phyloP scores from a whole-genome alignment of 1,284 basidiomycete genomes.

The Xerocomus minutiporus region DNA sequence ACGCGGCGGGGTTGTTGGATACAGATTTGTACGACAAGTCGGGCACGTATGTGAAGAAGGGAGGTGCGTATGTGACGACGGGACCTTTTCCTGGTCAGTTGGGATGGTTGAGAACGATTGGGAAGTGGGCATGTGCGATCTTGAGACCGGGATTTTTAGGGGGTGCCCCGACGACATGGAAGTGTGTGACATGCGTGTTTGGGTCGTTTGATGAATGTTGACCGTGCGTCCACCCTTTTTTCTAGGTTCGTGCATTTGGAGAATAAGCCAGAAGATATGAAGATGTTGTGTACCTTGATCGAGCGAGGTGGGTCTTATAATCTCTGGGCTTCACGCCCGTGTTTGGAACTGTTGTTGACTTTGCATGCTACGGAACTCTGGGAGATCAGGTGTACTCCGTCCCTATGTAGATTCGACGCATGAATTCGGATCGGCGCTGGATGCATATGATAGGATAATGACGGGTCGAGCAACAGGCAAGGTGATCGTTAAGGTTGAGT shows the following conservation, averaged over 20 bases:
- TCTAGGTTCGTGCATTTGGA: constrained; percentile 8
- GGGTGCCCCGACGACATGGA: constrained; percentile 42
- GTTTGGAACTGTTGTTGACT: background rate
- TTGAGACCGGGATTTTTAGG: constrained; percentile 43
- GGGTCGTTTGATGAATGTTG: background rate
- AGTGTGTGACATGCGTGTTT: constrained; percentile 29
- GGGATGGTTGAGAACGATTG: constrained; percentile 8
- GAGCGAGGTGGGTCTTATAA: constrained; percentile 19
- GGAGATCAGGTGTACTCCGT: constrained; percentile 45
- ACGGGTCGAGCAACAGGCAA: constrained; percentile 58
- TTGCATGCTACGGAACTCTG: background rate
- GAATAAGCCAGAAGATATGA: constrained; percentile 14
- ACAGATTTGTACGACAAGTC: constrained; percentile 39
- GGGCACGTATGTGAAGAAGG: constrained; percentile 42
- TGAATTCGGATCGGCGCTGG: constrained; percentile 50
- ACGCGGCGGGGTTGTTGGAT: constrained; percentile 35
- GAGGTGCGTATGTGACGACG: constrained; percentile 43
- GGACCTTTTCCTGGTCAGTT: constrained; percentile 36
- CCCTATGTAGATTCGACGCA: constrained; percentile 59
- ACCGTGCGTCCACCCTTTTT: background rate
- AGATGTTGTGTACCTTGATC: constrained; percentile 12
- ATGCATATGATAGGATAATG: constrained; percentile 61
- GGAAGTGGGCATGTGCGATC: constrained; percentile 22
- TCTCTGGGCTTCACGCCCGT: background rate
- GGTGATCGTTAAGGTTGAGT: constrained; percentile 49